Evolutionary conservation across 1,284 basidiomycete species (phyloP).

Genomic region (Cronartium quercuum): DNA sequence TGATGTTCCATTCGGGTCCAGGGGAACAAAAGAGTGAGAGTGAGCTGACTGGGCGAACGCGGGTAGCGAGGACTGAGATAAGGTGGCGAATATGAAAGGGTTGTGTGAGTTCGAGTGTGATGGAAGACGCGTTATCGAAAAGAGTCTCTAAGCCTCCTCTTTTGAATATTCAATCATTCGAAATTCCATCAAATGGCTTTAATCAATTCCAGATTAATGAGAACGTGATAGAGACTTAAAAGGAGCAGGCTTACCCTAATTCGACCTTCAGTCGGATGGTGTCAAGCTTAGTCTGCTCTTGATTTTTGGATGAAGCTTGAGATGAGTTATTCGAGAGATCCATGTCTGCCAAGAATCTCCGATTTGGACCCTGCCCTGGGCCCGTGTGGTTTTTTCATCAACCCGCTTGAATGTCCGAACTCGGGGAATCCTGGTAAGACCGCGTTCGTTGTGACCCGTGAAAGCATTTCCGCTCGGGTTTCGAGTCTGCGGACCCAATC

Average conservation of each 20-base stretch:
- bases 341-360: too few relatives aligned
- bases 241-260: slow-evolving; percentile 9
- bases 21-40: slow-evolving; percentile 22
- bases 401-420: too few relatives aligned
- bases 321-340: too few relatives aligned
- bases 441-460: too few relatives aligned
- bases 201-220: neutral
- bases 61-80: slow-evolving; percentile 9
- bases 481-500: too few relatives aligned
- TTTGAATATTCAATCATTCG: neutral
- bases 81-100: slow-evolving; percentile 27
- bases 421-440: too few relatives aligned
- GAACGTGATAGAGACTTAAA: too few relatives aligned
- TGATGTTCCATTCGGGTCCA: slow-evolving; percentile 30
- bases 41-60: slow-evolving; percentile 20
- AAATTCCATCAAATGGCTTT: neutral
- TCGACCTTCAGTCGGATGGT: slow-evolving; percentile 24
- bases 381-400: too few relatives aligned
- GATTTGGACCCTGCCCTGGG: too few relatives aligned
- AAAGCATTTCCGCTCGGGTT: too few relatives aligned
- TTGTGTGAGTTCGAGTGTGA: slow-evolving; percentile 4
- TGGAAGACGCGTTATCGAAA: neutral
- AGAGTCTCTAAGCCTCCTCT: slow-evolving; percentile 28
- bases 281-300: too few relatives aligned
- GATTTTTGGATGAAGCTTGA: too few relatives aligned